These are phyloP conservation scores for Daldinia caldariorum DNA, from an alignment of 495 filamentous ascomycete species.

Conservation along the genomic window DNA sequence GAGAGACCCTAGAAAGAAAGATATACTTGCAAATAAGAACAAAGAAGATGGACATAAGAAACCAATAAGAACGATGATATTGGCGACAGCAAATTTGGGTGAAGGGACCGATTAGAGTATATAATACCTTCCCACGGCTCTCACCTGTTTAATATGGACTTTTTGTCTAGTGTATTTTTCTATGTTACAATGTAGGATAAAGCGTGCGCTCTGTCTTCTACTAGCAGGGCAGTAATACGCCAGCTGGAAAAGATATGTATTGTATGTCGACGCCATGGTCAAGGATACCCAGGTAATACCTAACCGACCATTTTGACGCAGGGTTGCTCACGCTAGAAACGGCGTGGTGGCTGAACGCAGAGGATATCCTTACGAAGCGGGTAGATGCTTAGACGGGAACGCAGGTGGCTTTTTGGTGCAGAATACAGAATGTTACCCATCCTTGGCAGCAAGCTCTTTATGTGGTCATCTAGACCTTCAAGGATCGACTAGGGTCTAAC, in stretches of 20 bases:
- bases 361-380: slow-evolving; percentile 19
- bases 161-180: slow-evolving; percentile 8
- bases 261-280: slow-evolving; percentile 26
- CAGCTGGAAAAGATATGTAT: slow-evolving; percentile 14
- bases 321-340: slow-evolving; percentile 32
- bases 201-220: slow-evolving; percentile 8
- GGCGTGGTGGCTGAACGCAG: slow-evolving; percentile 29
- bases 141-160: not conserved
- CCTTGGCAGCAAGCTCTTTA: slow-evolving; percentile 16
- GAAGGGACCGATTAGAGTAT: slow-evolving; percentile 14
- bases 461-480: slow-evolving; percentile 17
- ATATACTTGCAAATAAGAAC: slow-evolving; percentile 20
- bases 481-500: slow-evolving; percentile 10
- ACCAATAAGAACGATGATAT: slow-evolving; percentile 11
- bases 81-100: slow-evolving; percentile 9
- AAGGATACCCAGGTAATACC: slow-evolving; percentile 19
- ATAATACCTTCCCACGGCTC: slow-evolving; percentile 28
- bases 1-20: not conserved
- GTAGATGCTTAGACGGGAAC: slow-evolving; percentile 11
- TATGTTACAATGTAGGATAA: slow-evolving; percentile 8
- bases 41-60: slow-evolving; percentile 17
- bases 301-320: slow-evolving; percentile 14
- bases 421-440: slow-evolving; percentile 29
- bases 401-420: slow-evolving; percentile 25
- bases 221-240: slow-evolving; percentile 18